Conservation (phyloP, 1,139 yeast species). For the Kodamaea fungicola region DNA sequence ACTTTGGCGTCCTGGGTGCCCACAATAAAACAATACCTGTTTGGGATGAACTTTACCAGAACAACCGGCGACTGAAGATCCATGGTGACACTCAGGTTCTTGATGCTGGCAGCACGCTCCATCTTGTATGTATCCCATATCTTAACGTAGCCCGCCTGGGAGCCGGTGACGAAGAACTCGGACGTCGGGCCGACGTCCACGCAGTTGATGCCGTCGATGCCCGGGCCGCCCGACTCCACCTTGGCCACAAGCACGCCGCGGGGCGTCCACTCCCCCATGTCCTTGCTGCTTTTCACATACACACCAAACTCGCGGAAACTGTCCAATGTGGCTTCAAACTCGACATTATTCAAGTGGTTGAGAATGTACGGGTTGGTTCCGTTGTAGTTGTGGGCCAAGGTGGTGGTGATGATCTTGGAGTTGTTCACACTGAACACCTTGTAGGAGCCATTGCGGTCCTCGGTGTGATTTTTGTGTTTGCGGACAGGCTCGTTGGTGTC, state of each 20-base stretch:
- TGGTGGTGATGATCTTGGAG: conserved; percentile 36
- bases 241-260: conserved; percentile 54
- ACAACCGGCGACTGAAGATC: conserved; percentile 49
- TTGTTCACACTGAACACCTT: conserved; percentile 33
- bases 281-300: conserved; percentile 11
- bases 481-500: conserved; percentile 24
- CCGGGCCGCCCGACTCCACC: conserved; percentile 19
- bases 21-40: conserved; percentile 65
- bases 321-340: conserved; percentile 53
- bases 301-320: conserved; percentile 72
- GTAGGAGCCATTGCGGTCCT: conserved; percentile 1
- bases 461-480: conserved; percentile 14
- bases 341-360: conserved; percentile 50
- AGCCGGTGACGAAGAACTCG: conserved; percentile 72
- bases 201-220: conserved; percentile 45
- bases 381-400: conserved; percentile 52
- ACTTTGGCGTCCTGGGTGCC: conserved; percentile 64
- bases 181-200: conserved; percentile 60
- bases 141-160: conserved; percentile 66
- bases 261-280: conserved; percentile 22
- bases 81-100: conserved; percentile 47
- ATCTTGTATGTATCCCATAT: conserved; percentile 76
- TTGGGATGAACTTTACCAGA: conserved; percentile 50
- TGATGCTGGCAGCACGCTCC: conserved; percentile 61
- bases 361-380: conserved; percentile 67